phyloP scores from a whole-genome alignment of 2,329 filamentous ascomycete species.

The Elsinoe arachidis region DNA sequence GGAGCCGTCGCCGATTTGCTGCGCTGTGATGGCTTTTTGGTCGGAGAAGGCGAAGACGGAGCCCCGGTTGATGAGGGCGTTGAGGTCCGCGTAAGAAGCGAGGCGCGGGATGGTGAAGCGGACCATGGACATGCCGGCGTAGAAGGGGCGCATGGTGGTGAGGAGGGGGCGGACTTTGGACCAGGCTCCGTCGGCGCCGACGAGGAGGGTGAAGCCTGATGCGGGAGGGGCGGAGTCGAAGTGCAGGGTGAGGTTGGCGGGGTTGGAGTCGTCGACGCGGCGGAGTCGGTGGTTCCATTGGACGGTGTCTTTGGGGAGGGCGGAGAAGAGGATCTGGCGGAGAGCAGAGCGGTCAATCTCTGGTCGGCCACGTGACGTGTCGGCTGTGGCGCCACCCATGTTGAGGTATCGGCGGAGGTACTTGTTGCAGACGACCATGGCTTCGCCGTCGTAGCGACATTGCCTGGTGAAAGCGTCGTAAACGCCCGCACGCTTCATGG shows the following conservation, averaged over 20 bases:
- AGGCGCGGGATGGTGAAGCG: conserved; percentile 25
- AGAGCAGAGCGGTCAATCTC: conserved; percentile 32
- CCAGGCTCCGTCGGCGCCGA: conserved; percentile 40
- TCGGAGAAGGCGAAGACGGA: conserved; percentile 25
- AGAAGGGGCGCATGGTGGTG: conserved; percentile 26
- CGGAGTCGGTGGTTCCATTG: conserved; percentile 28
- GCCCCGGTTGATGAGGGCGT: conserved; percentile 29
- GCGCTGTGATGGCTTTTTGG: conserved; percentile 22
- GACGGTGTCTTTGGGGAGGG: conserved; percentile 23
- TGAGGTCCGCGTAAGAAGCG: conserved; percentile 22
- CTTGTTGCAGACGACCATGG: conserved; percentile 35
- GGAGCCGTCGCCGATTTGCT: conserved; percentile 28
- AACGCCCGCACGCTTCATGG: conserved; percentile 26
- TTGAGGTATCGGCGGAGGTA: conserved; percentile 26
- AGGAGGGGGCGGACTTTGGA: conserved; percentile 30
- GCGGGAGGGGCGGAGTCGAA: conserved; percentile 25
- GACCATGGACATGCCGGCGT: conserved; percentile 30
- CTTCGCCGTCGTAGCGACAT: conserved; percentile 36
- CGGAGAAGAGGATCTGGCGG: conserved; percentile 27
- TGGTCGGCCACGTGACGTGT: conserved; percentile 24
- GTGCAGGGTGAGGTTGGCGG: conserved; percentile 18
- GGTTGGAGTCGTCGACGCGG: conserved; percentile 16
- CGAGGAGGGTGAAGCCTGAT: conserved; percentile 33
- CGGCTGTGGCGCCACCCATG: conserved; percentile 15
- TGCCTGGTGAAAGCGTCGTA: conserved; percentile 27